phyloP scores from a whole-genome alignment of 352 stramenopile species.

The Phytophthora vignae region DNA sequence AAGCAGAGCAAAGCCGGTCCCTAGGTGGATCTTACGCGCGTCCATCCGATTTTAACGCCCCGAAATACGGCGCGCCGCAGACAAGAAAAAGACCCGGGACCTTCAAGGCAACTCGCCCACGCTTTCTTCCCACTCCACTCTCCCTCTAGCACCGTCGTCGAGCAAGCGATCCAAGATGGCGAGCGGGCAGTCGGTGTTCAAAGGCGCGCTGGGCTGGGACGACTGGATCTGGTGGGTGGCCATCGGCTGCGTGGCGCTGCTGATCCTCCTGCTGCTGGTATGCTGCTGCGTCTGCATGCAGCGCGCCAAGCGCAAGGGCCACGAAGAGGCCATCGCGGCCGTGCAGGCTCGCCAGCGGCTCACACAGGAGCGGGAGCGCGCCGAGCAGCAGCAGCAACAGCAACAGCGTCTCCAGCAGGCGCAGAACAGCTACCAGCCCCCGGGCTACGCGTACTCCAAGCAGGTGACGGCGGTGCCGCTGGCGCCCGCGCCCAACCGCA shows the following conservation, averaged over 20 bases:
- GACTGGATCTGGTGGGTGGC: slow-evolving; percentile 85
- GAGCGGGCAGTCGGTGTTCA: slow-evolving; percentile 68
- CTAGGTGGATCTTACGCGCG: neutral
- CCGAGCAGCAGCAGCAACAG: slow-evolving; percentile 51
- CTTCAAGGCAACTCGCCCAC: neutral
- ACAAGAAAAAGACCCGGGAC: too few relatives aligned
- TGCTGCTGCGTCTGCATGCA: slow-evolving; percentile 85
- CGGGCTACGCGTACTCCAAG: slow-evolving; percentile 44
- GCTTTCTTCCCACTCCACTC: slow-evolving; percentile 3
- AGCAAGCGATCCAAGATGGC: slow-evolving; percentile 25
- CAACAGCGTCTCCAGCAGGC: slow-evolving; percentile 35
- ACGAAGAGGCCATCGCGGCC: slow-evolving; percentile 64
- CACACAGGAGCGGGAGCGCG: slow-evolving; percentile 44
- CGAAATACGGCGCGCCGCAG: slow-evolving; percentile 2
- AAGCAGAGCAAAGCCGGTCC: neutral
- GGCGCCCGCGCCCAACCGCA: slow-evolving; percentile 31
- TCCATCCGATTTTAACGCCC: neutral
- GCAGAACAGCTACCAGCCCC: slow-evolving; percentile 35
- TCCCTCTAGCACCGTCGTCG: neutral
- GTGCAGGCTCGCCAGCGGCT: slow-evolving; percentile 67
- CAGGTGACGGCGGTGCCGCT: slow-evolving; percentile 35
- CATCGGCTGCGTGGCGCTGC: slow-evolving; percentile 66
- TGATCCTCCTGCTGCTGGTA: slow-evolving; percentile 72
- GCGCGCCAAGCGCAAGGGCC: slow-evolving; percentile 81
- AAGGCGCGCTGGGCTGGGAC: slow-evolving; percentile 74